Conservation (phyloP, 2,329 filamentous ascomycete genomes). For the Byssoonygena ceratinophila region DNA sequence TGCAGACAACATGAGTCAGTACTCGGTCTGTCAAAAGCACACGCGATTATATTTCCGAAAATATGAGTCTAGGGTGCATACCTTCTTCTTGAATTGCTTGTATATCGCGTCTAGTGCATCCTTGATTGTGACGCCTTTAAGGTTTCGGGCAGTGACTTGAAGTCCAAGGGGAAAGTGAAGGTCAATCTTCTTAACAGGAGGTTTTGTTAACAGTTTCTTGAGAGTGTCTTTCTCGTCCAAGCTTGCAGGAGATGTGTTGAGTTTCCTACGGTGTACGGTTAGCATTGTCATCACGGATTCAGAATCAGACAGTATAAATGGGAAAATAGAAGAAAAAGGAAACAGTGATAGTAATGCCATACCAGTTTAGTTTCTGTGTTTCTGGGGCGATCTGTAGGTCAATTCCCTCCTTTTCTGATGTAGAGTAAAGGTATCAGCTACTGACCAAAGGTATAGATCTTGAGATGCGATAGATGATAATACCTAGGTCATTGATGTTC, state of each 20-base stretch:
- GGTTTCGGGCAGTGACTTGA: constrained; percentile 78
- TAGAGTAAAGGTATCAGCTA: neutral
- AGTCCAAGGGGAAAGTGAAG: constrained; percentile 81
- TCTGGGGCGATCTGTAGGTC: constrained; percentile 65
- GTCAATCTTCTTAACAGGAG: constrained; percentile 87
- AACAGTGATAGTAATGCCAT: constrained; percentile 31
- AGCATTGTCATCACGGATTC: neutral
- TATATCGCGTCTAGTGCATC: constrained; percentile 90
- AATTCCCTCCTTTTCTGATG: constrained; percentile 64
- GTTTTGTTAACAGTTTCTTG: constrained; percentile 67
- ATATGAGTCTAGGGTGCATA: constrained; percentile 28
- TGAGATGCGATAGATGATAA: constrained; percentile 25
- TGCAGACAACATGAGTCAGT: constrained; percentile 30
- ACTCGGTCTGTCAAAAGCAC: neutral
- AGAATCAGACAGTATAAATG: neutral
- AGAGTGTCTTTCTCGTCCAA: constrained; percentile 77
- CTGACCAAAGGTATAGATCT: neutral
- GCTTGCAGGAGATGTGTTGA: constrained; percentile 70
- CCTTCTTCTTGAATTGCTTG: constrained; percentile 95
- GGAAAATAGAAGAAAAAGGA: neutral
- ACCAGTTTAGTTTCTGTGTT: constrained; percentile 84
- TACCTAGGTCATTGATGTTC: constrained; percentile 81
- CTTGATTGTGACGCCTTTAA: constrained; percentile 94
- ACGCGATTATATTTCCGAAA: constrained; percentile 9
- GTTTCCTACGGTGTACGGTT: constrained; percentile 54